phyloP scores from a whole-genome alignment of 345 rosid genomes.

The Arabis hirsuta region DNA sequence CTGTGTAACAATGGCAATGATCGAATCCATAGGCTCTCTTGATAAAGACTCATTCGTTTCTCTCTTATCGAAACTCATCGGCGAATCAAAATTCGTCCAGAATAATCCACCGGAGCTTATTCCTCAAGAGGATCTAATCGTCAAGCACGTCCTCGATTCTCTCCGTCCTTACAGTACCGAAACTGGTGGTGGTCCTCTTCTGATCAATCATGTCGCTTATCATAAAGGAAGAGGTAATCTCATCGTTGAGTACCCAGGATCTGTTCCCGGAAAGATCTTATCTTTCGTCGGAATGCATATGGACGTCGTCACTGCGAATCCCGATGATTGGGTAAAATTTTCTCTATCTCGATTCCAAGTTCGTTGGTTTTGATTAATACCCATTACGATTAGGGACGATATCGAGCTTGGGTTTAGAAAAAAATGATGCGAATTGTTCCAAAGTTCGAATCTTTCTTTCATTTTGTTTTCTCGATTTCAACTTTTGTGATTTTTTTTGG shows the following conservation, averaged over 20 bases:
- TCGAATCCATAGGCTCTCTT: slow-evolving; percentile 61
- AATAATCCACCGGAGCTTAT: slow-evolving; percentile 96
- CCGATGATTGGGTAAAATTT: slow-evolving; percentile 74
- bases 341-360: background rate
- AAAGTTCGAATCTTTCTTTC: slow-evolving; percentile 20
- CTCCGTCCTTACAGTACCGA: slow-evolving; percentile 84
- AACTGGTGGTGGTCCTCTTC: slow-evolving; percentile 84
- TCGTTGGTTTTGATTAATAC: background rate
- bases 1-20: slow-evolving; percentile 17
- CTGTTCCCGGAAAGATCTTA: slow-evolving; percentile 78
- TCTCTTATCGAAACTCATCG: slow-evolving; percentile 74
- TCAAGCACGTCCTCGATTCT: slow-evolving; percentile 69
- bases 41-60: slow-evolving; percentile 65
- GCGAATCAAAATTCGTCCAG: slow-evolving; percentile 77
- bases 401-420: background rate
- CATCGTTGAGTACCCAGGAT: slow-evolving; percentile 96
- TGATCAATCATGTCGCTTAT: slow-evolving; percentile 74
- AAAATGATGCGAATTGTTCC: background rate
- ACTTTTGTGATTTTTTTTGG: background rate
- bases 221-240: slow-evolving; percentile 82
- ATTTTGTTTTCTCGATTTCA: background rate
- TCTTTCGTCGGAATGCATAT: slow-evolving; percentile 99
- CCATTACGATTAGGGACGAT: slow-evolving; percentile 1
- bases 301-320: slow-evolving; percentile 99
- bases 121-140: slow-evolving; percentile 88